These are phyloP conservation scores for Cyclotella kingstonii DNA, from an alignment of 108 stramenopile genomes.

Conservation along the genomic window DNA sequence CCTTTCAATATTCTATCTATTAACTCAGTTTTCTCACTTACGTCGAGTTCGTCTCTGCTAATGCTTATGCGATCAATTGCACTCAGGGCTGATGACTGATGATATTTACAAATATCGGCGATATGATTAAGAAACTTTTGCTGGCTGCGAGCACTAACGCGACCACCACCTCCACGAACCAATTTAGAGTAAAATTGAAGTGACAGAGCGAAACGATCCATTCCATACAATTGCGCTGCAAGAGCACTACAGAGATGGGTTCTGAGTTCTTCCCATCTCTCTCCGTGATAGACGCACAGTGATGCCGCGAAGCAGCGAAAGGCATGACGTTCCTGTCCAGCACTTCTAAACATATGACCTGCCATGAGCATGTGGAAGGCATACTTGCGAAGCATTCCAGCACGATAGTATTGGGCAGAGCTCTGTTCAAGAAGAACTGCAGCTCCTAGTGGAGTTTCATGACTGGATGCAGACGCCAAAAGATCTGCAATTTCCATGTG, in stretches of 20 bases:
- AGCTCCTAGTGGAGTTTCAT: conserved; percentile 82
- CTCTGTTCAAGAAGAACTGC: conserved; percentile 83
- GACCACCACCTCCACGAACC: conserved; percentile 58
- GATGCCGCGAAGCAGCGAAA: conserved; percentile 84
- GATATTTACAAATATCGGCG: conserved; percentile 70
- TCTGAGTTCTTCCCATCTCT: conserved; percentile 75
- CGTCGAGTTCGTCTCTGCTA: conserved; percentile 21
- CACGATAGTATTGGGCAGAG: conserved; percentile 71
- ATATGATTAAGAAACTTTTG: conserved; percentile 81
- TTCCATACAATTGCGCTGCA: conserved; percentile 78
- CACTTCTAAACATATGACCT: conserved; percentile 88
- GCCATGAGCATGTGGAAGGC: conserved; percentile 92
- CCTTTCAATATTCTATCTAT: conserved; percentile 6
- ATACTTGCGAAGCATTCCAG: conserved; percentile 77
- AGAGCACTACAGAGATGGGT: conserved; percentile 78
- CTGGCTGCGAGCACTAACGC: conserved; percentile 75
- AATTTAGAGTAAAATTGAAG: conserved; percentile 78
- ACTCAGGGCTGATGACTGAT: conserved; percentile 61
- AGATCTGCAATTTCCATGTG: conserved; percentile 84
- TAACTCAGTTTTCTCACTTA: conserved; percentile 16
- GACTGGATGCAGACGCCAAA: conserved; percentile 75
- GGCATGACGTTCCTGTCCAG: conserved; percentile 78
- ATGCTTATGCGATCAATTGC: conserved; percentile 76
- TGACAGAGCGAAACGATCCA: conserved; percentile 69
- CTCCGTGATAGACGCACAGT: conserved; percentile 71